Evolutionary conservation across 331 rosid species (phyloP), one percentile per base, ranked within the genome.

Genomic region (Spiraea crenata): DNA sequence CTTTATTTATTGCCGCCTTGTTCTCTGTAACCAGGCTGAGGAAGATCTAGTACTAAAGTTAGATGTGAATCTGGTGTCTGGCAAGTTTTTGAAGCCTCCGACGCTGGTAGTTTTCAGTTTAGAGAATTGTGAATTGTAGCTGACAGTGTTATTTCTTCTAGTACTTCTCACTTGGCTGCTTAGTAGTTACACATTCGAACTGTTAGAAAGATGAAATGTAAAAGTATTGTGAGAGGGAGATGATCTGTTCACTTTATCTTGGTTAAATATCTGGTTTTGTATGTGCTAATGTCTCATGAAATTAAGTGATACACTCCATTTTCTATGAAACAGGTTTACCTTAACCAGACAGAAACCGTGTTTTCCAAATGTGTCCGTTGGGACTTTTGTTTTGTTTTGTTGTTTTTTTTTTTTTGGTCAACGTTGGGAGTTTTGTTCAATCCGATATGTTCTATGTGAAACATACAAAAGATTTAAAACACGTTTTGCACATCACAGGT

Each of bases 51-150:
- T 25, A 25, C 31, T 25, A 9, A 35, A 54, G 51, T 70, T 69
- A 76, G 50, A 61, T 66, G 37, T 37, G 47, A 70, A 5, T 45
- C 54, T 2, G 51, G 41, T 70, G 58, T 42, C 31, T 31, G 54
- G 42, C 54, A 56, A 57, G n/a, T 14, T 41, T 50, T 34, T 40
- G 48, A 49, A 58, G 69, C 74, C 63, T 48, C 67, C 58, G 40
- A 54, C 70, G 39, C 55, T 20, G 72, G 38, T 45, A 45, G 75
- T 55, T 38, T 62, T 70, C 54, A 34, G 37, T 41, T 45, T 52
- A 46, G 71, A 63, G 59, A 44, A 54, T 34, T 20, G 34, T 34
- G 71, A 65, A 76, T 38, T 12, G 58, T 46, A 63, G 72, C 67
- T 63, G 71, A 55, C 45, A 46, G 8, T 55, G 67, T 52, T 58